Evolutionary conservation across 1,139 yeast species (phyloP), one percentile per base, ranked within the genome.

Genomic region (Diutina neorugosa): DNA sequence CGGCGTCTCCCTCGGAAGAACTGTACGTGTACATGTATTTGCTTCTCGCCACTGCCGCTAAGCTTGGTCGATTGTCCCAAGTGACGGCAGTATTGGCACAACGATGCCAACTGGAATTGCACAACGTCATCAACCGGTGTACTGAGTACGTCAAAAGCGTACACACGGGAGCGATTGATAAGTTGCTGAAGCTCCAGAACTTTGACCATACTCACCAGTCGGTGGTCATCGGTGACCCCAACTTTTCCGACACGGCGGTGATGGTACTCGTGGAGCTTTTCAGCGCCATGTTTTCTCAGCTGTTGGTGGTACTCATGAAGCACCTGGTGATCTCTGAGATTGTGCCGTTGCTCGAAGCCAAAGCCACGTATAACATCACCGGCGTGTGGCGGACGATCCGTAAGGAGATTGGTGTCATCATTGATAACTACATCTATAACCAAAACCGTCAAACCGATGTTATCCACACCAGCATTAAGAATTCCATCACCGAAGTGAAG

Each of bases 231-330:
- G 67, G 67, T 2, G 66, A 62, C 27, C 60, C 59, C 53, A 64
- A 58, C 52, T 70, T 69, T 57, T 61, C 60, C 53, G 86, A 82
- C 56, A 66, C 78, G 23, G 71, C 83, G 14, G 80, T 85, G 1
- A 65, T 77, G 0, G 74, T 87, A 0, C 69, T 88, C 48, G 81
- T 83, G 59, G 91, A 86, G 59, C 71, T 88, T 52, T 86, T 86
- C 59, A 81, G 87, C 64, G 74, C 81, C 1, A 71, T 87, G 9
- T 88, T 86, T 60, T 70, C 80, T 27, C 84, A 81, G 62, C 67
- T 81, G 54, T 68, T 85, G 53, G 76, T 82, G 20, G 82, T 86
- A 6, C 66, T 88, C 25, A 95, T 88, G 67, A 78, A 80, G 41
- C 91, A 87, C 62, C 73, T 85, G 52, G 82, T 84, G 1, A 74